phyloP scores from a whole-genome alignment of 805 yeast species.

The Starmera amethionina region DNA sequence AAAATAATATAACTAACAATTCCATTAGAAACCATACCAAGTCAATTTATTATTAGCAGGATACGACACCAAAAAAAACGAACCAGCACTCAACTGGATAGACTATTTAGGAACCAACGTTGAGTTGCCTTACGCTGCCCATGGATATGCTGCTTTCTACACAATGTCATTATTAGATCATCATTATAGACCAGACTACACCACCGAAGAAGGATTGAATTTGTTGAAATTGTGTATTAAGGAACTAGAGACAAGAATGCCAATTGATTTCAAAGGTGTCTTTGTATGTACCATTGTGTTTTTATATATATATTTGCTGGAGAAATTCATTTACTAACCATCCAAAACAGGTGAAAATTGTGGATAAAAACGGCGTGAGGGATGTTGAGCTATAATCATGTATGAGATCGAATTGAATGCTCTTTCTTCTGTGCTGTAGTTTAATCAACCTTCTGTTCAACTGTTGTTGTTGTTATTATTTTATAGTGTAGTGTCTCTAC shows the following conservation, averaged over 20 bases:
- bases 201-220: conserved; percentile 66
- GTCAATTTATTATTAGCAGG: conserved; percentile 90
- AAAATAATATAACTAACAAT: neutral
- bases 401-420: too few species aligned
- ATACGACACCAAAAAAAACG: conserved; percentile 45
- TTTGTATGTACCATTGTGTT: conserved; percentile 19
- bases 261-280: conserved; percentile 89
- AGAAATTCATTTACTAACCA: conserved; percentile 6
- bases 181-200: conserved; percentile 74
- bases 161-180: conserved; percentile 84
- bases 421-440: too few species aligned
- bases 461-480: too few species aligned
- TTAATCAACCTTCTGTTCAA: too few species aligned
- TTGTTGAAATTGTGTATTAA: conserved; percentile 62
- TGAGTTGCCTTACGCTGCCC: conserved; percentile 92
- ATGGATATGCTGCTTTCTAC: conserved; percentile 97
- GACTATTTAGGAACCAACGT: conserved; percentile 92
- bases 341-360: conserved; percentile 39
- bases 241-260: conserved; percentile 80
- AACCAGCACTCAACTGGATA: conserved; percentile 74
- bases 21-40: conserved; percentile 69
- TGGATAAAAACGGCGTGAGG: conserved; percentile 53
- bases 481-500: too few species aligned
- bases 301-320: too few species aligned
- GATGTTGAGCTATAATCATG: conserved; percentile 18